Evolutionary conservation across 805 yeast genomes (phyloP).

Genomic region (Ogataea corticis): DNA sequence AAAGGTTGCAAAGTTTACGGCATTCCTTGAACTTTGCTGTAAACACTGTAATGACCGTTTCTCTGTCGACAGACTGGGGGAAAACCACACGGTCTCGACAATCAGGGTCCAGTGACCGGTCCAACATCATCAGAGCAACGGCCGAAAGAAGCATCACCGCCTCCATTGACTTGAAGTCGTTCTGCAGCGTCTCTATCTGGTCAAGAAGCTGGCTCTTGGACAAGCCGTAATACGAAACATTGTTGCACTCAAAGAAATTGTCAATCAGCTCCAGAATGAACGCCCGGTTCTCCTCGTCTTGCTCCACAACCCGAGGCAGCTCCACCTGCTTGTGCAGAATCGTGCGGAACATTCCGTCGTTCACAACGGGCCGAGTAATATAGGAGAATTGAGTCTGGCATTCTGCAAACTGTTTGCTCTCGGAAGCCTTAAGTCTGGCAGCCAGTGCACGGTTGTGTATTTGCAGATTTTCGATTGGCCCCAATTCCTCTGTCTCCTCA

Average conservation of each 20-base stretch:
- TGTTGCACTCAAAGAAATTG: constrained; percentile 7
- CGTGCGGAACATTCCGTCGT: constrained; percentile 2
- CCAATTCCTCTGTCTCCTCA: not conserved
- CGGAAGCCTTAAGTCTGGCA: not conserved
- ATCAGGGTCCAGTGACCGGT: constrained; percentile 5
- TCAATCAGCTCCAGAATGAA: constrained; percentile 7
- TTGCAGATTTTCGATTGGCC: constrained; percentile 7
- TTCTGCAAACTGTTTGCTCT: not conserved
- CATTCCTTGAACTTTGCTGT: constrained; percentile 10
- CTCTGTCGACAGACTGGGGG: not conserved
- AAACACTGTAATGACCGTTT: constrained; percentile 3
- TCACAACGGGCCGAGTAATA: constrained; percentile 9
- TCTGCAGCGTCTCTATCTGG: constrained; percentile 1
- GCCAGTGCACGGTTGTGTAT: constrained; percentile 5
- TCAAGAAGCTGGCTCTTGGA: constrained; percentile 5
- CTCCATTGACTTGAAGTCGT: constrained; percentile 19
- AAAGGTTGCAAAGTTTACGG: constrained; percentile 6
- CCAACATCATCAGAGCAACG: constrained; percentile 11
- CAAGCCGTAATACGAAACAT: constrained; percentile 8
- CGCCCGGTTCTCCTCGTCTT: constrained; percentile 4
- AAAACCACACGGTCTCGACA: no score
- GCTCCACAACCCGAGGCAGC: constrained; percentile 15
- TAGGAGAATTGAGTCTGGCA: no score
- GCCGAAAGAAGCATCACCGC: constrained; percentile 17
- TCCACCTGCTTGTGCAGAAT: constrained; percentile 9